Percentiles rank a stretch among this genome's conserved stretches.
phyloP scores from a whole-genome alignment of 1,139 yeast genomes.

The Protomyces arabidopsidicola region DNA sequence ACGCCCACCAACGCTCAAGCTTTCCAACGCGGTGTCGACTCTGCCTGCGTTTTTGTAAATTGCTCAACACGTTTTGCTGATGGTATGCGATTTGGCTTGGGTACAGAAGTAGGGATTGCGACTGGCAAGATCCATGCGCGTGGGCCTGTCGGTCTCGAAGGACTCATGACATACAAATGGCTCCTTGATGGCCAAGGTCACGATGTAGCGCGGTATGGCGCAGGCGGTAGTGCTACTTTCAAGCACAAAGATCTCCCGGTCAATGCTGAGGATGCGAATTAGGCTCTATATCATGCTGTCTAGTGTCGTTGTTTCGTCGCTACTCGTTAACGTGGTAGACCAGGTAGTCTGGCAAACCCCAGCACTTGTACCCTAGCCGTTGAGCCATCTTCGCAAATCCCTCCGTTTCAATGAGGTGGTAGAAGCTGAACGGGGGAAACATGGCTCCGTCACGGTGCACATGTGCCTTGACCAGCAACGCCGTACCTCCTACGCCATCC shows the following conservation, averaged over 20 bases:
- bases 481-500: slow-evolving; percentile 97
- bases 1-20: slow-evolving; percentile 61
- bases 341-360: slow-evolving; percentile 88
- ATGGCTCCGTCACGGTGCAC: slow-evolving; percentile 98
- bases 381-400: slow-evolving; percentile 98
- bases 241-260: background rate
- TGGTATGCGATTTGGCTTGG: slow-evolving; percentile 97
- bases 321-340: slow-evolving; percentile 61
- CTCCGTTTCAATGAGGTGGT: slow-evolving; percentile 93
- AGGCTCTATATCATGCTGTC: background rate
- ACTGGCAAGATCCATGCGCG: slow-evolving; percentile 96
- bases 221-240: background rate
- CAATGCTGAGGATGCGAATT: background rate
- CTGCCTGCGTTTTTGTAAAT: slow-evolving; percentile 98
- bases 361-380: slow-evolving; percentile 82
- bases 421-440: slow-evolving; percentile 98
- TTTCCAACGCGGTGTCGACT: slow-evolving; percentile 81
- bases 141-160: slow-evolving; percentile 98
- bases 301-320: background rate
- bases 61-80: slow-evolving; percentile 96
- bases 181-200: slow-evolving; percentile 18
- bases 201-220: slow-evolving; percentile 19
- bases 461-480: slow-evolving; percentile 89
- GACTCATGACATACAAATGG: slow-evolving; percentile 86
- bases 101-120: slow-evolving; percentile 96